A percentile compares a stretch with the other conserved stretches of the same genome.
phyloP scores from a whole-genome alignment of 345 rosid genomes.

The Pugionium dolabratum region DNA sequence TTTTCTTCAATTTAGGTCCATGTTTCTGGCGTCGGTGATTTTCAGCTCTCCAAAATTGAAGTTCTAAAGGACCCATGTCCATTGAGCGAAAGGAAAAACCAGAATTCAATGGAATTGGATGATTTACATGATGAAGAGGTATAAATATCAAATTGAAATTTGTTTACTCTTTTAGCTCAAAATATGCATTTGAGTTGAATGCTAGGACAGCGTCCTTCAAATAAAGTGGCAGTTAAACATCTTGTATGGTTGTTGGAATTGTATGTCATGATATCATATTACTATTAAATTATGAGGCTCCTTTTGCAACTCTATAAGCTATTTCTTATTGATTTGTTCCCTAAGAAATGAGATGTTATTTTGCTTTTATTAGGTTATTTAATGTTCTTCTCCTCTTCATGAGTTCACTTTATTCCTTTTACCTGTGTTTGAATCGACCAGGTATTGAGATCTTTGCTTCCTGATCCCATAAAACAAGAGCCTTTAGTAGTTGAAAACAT shows the following conservation, averaged over 20 bases:
- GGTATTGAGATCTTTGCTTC: slow-evolving; percentile 62
- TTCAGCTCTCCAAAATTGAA: slow-evolving; percentile 78
- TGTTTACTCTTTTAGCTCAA: too few species aligned
- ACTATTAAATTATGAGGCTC: neutral
- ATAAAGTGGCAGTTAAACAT: neutral
- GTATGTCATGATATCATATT: neutral
- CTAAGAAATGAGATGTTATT: neutral
- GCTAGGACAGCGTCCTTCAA: too few species aligned
- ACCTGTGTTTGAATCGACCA: slow-evolving; percentile 35
- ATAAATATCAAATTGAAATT: neutral
- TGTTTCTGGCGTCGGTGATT: slow-evolving; percentile 89
- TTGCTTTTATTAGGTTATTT: slow-evolving; percentile 11
- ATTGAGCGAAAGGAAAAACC: slow-evolving; percentile 59
- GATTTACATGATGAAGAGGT: slow-evolving; percentile 61
- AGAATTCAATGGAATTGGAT: slow-evolving; percentile 71
- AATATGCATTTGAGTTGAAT: too few species aligned
- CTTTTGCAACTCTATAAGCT: neutral
- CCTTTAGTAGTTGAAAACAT: slow-evolving; percentile 72
- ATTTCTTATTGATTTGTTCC: neutral
- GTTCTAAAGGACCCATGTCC: slow-evolving; percentile 77
- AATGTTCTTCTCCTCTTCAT: neutral
- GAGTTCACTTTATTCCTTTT: neutral
- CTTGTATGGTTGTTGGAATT: neutral
- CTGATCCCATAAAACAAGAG: slow-evolving; percentile 70
- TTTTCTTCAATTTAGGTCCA: slow-evolving; percentile 59